These are phyloP conservation scores for Vararia minispora DNA, from an alignment of 768 basidiomycete genomes.

Conservation along the genomic window DNA sequence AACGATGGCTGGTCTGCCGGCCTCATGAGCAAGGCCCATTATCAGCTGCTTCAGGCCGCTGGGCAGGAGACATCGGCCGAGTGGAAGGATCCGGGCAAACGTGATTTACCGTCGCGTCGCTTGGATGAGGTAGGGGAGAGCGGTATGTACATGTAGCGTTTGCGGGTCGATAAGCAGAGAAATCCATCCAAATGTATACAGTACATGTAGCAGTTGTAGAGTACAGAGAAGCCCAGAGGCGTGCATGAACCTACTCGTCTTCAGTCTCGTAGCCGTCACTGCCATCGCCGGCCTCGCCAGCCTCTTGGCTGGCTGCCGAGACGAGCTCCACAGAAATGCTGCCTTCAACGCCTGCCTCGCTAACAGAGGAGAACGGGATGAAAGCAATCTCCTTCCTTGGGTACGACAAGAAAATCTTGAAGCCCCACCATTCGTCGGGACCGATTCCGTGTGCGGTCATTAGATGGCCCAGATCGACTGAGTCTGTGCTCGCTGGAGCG, in stretches of 20 bases:
- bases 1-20: conserved; percentile 6
- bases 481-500: conserved; percentile 30
- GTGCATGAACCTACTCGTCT: conserved; percentile 1
- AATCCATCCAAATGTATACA: background rate
- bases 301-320: background rate
- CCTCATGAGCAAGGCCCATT: conserved; percentile 8
- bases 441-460: conserved; percentile 15
- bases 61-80: background rate
- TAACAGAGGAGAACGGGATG: conserved; percentile 3
- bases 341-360: conserved; percentile 10
- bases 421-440: conserved; percentile 55
- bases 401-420: conserved; percentile 58
- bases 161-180: background rate
- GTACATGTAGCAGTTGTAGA: conserved; percentile 33
- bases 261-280: conserved; percentile 14
- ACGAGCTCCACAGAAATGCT: conserved; percentile 16
- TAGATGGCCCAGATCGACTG: conserved; percentile 24
- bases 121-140: conserved; percentile 13
- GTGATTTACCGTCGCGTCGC: background rate
- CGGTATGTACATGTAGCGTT: conserved; percentile 15
- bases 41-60: background rate
- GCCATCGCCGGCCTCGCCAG: background rate
- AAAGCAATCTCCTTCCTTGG: conserved; percentile 58
- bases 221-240: conserved; percentile 69
- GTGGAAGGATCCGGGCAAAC: conserved; percentile 5